Base-by-base conservation (phyloP, 1,284 basidiomycete species). In the Singerocomus inundabilis region DNA sequence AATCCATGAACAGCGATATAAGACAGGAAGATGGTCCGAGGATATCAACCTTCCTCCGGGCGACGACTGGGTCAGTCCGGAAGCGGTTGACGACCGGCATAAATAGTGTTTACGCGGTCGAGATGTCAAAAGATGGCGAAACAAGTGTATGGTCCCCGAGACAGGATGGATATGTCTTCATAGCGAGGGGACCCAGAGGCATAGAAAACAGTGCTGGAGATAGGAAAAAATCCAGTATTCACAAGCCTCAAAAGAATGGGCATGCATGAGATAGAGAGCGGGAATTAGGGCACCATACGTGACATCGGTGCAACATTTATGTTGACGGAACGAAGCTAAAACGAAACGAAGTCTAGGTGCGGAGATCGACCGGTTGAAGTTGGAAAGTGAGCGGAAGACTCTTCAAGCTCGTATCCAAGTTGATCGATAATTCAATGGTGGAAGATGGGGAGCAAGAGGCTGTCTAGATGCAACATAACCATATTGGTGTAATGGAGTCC, bases 121-220 rank as follows among this genome's bases (percentile, higher is more conserved):
- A 69, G 55, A 68, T 67, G 61, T 65, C 59, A 62, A 66, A 62
- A 62, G 58, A 64, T 57, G 60, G 60, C 56, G 52, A 53, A 57
- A 66, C 46, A 68, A 57, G 56, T 56, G 54, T 42, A 60, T 55
- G 63, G 61, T 64, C 69, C 65, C 56, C 57, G 52, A 70, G 78
- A 82, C 80, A 73, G 79, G 78, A 81, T 80, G 79, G 76, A 82
- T 81, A 82, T 78, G 80, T 81, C 80, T 71, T 73, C 64, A 68
- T 70, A 64, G 58, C 56, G 68, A 67, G 67, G 69, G 67, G 67
- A 69, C 66, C 69, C 57, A 48, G 48, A 57, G 60, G 55, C 54
- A 57, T 60, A 68, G 63, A 53, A 52, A 51, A 56, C 63, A 67
- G 24, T 40, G 53, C 48, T 52, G 39, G 48, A 49, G 64, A 61